Percentiles rank a stretch among this genome's conserved stretches.
Conservation (phyloP, 2,329 filamentous ascomycete genomes). For the Cercospora beticola region DNA sequence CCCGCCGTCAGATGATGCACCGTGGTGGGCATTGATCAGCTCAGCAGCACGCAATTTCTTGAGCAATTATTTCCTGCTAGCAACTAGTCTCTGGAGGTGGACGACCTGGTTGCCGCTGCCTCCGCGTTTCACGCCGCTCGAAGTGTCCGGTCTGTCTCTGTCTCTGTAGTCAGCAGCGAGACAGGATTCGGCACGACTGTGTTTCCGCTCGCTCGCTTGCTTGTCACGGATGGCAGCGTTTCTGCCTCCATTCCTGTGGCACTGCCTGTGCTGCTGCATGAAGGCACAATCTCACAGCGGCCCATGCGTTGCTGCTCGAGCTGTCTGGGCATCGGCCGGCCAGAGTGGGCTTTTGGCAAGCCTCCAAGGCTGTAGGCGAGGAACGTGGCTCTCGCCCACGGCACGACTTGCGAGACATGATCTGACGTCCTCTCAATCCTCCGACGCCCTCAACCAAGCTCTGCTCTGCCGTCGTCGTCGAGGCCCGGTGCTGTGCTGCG, state of each 20-base stretch:
- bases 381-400: neutral
- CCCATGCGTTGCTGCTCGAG: neutral
- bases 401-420: neutral
- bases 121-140: constrained; percentile 5
- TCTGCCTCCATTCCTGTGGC: constrained; percentile 4
- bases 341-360: neutral
- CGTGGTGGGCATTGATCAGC: neutral
- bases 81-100: neutral
- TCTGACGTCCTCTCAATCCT: neutral
- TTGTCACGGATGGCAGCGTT: neutral
- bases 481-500: neutral
- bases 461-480: neutral
- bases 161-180: neutral
- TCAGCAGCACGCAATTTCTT: constrained; percentile 10
- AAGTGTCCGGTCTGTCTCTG: neutral
- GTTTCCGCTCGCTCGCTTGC: neutral
- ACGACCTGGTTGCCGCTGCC: constrained; percentile 8
- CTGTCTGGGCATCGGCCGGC: neutral
- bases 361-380: neutral
- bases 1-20: constrained; percentile 15
- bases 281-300: constrained; percentile 1
- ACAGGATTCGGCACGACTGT: neutral
- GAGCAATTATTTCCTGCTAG: neutral
- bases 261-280: neutral
- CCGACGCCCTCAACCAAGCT: neutral